Conservation (phyloP, 1,284 basidiomycete species). For the Bjerkandera adusta region DNA sequence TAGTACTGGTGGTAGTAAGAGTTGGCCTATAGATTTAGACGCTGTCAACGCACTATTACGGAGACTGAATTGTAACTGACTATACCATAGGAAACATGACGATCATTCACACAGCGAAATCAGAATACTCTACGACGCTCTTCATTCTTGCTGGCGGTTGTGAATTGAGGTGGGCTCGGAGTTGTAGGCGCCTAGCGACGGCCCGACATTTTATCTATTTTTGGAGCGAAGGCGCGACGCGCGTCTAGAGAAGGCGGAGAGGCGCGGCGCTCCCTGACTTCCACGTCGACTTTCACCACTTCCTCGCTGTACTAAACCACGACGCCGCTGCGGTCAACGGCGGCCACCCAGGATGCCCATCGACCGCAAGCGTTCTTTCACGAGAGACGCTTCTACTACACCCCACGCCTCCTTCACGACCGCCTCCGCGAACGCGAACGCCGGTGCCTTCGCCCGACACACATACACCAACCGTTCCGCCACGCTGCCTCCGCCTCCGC, state of each 20-base stretch:
- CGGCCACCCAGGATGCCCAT: constrained; percentile 6
- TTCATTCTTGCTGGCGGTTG: too few relatives aligned
- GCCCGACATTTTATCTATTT: too few relatives aligned
- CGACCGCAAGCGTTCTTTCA: constrained; percentile 12
- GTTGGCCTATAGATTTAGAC: too few relatives aligned
- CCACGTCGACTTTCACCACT: neutral
- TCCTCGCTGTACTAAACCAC: neutral
- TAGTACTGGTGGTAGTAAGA: too few relatives aligned
- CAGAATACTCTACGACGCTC: too few relatives aligned
- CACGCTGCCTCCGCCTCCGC: constrained; percentile 17
- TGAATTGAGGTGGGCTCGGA: too few relatives aligned
- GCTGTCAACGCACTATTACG: too few relatives aligned
- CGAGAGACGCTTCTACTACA: neutral
- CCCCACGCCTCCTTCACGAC: constrained; percentile 12
- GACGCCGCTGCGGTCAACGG: neutral
- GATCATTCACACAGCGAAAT: too few relatives aligned
- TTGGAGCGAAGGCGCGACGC: neutral
- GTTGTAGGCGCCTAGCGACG: too few relatives aligned
- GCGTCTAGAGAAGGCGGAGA: neutral
- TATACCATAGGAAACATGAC: too few relatives aligned
- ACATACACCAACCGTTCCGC: constrained; percentile 10
- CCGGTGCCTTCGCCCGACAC: constrained; percentile 14
- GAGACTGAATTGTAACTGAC: too few relatives aligned
- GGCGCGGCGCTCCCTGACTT: neutral
- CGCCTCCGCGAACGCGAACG: constrained; percentile 15